Conservation (phyloP, 179 eudicot genomes). For the Patellifolia procumbens region DNA sequence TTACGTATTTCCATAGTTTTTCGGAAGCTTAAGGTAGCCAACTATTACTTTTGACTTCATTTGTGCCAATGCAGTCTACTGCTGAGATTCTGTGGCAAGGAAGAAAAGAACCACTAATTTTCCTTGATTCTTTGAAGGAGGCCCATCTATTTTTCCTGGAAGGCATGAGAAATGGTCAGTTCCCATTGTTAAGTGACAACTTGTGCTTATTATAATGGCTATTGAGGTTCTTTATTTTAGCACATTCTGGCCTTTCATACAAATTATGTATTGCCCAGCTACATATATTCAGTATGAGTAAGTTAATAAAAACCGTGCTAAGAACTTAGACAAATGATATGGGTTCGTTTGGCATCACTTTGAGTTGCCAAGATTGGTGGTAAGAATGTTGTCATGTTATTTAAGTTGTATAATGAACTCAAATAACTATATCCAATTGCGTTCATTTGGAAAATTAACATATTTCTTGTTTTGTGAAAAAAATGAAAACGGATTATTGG, state of each 20-base stretch:
- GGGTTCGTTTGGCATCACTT: no score
- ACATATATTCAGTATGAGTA: not conserved
- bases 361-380: no score
- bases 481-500: no score
- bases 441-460: no score
- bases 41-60: not conserved
- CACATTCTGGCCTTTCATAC: not conserved
- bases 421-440: no score
- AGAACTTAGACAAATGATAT: no score
- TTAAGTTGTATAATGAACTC: no score
- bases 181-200: constrained; percentile 6
- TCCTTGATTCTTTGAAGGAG: constrained; percentile 66
- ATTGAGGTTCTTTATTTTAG: not conserved
- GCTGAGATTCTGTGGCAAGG: constrained; percentile 73
- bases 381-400: no score
- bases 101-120: constrained; percentile 54
- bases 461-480: no score
- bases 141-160: constrained; percentile 62
- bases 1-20: not conserved
- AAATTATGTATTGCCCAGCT: not conserved
- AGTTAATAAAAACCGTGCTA: not conserved
- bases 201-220: not conserved
- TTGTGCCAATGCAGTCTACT: constrained; percentile 45
- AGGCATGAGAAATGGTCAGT: constrained; percentile 77
- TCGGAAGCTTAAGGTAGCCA: constrained; percentile 3